Evolutionary conservation across 148 eudicot genomes (phyloP).

Genomic region (Drosera capensis): DNA sequence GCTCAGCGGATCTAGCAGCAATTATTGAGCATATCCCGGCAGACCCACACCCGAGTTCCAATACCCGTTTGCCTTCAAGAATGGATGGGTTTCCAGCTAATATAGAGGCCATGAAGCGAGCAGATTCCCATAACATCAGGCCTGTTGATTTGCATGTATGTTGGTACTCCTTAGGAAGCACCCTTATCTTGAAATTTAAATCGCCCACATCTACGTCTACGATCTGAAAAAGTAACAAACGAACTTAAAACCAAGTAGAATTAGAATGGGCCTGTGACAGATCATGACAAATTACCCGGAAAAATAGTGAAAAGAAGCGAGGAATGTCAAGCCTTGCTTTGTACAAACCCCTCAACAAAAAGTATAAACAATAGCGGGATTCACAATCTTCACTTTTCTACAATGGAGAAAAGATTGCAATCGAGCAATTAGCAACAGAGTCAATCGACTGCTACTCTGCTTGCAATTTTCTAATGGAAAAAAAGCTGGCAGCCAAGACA

Average conservation of each 20-base stretch:
- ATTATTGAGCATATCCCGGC: slow-evolving; percentile 79
- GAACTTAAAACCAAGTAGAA: background rate
- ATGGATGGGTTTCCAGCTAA: slow-evolving; percentile 59
- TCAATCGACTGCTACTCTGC: no score
- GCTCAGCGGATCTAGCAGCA: slow-evolving; percentile 43
- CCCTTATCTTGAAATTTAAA: slow-evolving; percentile 44
- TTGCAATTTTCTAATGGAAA: no score
- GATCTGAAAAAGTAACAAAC: slow-evolving; percentile 16
- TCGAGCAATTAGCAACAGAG: no score
- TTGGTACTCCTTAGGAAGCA: slow-evolving; percentile 65
- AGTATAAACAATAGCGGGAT: no score
- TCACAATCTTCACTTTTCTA: no score
- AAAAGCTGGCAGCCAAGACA: no score
- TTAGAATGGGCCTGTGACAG: background rate
- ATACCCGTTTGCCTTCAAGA: slow-evolving; percentile 44
- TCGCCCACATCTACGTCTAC: slow-evolving; percentile 33
- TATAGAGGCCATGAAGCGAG: slow-evolving; percentile 63
- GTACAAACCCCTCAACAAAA: no score
- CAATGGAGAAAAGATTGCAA: no score
- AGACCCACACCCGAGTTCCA: slow-evolving; percentile 82
- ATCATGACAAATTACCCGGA: no score
- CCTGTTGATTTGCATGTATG: slow-evolving; percentile 97
- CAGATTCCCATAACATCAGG: slow-evolving; percentile 94
- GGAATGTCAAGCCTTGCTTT: no score
- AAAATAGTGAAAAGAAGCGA: no score